These are phyloP conservation scores for Talaromyces sp. DNA, from an alignment of 2,329 filamentous ascomycete genomes.

Conservation along the genomic window DNA sequence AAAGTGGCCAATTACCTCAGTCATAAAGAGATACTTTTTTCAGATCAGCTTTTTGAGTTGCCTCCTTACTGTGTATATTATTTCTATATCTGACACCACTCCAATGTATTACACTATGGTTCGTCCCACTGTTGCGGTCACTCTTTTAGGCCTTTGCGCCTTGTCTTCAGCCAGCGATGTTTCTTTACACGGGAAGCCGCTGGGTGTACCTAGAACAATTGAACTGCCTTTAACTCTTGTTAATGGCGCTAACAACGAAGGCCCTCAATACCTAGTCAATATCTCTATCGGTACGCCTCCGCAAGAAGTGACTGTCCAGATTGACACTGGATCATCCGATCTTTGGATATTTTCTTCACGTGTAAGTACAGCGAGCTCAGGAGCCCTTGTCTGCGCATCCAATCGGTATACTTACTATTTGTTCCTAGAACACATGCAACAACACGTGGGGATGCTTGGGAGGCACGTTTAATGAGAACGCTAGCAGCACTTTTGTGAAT, in stretches of 20 bases:
- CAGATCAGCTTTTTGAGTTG: neutral
- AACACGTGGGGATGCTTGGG: neutral
- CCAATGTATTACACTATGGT: neutral
- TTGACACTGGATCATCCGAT: constrained; percentile 65
- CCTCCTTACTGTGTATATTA: neutral
- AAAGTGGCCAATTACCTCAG: neutral
- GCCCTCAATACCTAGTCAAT: constrained; percentile 52
- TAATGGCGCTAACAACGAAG: neutral
- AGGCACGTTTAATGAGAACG: neutral
- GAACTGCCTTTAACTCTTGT: neutral
- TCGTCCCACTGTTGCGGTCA: neutral
- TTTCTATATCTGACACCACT: too few species aligned
- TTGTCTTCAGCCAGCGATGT: neutral
- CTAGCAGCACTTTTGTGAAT: neutral
- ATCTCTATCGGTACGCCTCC: constrained; percentile 56
- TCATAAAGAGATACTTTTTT: neutral
- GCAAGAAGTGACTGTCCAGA: constrained; percentile 53
- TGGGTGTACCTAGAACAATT: neutral
- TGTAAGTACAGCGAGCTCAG: neutral
- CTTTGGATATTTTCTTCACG: constrained; percentile 44
- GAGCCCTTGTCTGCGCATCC: neutral
- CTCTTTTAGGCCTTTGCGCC: neutral
- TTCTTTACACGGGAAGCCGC: neutral
- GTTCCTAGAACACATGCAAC: neutral
- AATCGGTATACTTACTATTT: neutral